These are phyloP conservation scores for Coniella vitis DNA, from an alignment of 2,329 filamentous ascomycete genomes.

Conservation along the genomic window DNA sequence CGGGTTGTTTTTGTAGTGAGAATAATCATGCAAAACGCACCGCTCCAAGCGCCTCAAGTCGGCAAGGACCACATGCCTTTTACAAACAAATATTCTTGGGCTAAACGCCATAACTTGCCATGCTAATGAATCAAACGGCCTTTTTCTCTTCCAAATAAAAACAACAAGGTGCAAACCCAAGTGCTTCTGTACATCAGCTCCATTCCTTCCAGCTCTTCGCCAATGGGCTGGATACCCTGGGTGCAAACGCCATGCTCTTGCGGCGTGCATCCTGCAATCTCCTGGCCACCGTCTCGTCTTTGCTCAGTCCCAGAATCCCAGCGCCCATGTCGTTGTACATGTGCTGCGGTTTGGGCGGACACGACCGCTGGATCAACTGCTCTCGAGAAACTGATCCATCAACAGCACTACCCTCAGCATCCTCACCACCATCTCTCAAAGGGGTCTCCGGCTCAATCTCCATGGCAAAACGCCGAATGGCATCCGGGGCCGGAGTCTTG, in stretches of 20 bases:
- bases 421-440: slow-evolving; percentile 25
- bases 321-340: slow-evolving; percentile 33
- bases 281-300: slow-evolving; percentile 51
- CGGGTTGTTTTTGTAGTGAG: too few relatives aligned
- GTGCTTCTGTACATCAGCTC: slow-evolving; percentile 24
- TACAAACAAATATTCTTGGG: too few relatives aligned
- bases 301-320: slow-evolving; percentile 40
- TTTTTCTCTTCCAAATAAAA: neutral
- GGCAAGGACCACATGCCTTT: too few relatives aligned
- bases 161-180: neutral
- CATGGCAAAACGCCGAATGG: slow-evolving; percentile 45
- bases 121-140: neutral
- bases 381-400: slow-evolving; percentile 27
- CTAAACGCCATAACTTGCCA: neutral
- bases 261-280: slow-evolving; percentile 64
- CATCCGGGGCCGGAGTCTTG: slow-evolving; percentile 51
- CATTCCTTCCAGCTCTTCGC: slow-evolving; percentile 41
- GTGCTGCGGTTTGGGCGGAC: slow-evolving; percentile 42
- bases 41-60: too few relatives aligned
- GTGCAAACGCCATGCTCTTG: slow-evolving; percentile 73
- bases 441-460: slow-evolving; percentile 41
- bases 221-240: slow-evolving; percentile 67
- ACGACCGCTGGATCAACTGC: slow-evolving; percentile 43
- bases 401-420: slow-evolving; percentile 17
- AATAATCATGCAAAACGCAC: too few relatives aligned